A percentile compares a stretch with the other conserved stretches of the same genome.
These are phyloP conservation scores for Metarhizium anisopliae DNA, from an alignment of 2,329 filamentous ascomycete species.

Conservation along the genomic window DNA sequence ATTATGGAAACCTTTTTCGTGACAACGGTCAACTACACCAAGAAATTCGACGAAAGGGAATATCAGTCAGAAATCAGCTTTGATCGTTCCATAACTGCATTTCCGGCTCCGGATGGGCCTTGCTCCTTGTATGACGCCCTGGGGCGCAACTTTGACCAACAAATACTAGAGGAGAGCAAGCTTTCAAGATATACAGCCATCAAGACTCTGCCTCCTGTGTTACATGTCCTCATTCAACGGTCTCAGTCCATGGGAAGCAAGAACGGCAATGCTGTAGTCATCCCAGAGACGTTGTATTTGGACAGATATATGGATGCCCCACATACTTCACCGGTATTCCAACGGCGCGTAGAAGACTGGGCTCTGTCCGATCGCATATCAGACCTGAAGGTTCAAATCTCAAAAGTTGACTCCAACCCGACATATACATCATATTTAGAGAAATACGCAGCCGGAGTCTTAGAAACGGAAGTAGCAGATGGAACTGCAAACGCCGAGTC, in stretches of 20 bases:
- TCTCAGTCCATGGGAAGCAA: constrained; percentile 67
- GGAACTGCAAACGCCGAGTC: background rate
- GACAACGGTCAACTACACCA: constrained; percentile 50
- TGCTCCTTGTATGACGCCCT: constrained; percentile 75
- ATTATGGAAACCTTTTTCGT: constrained; percentile 65
- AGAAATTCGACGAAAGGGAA: constrained; percentile 36
- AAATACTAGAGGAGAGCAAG: constrained; percentile 60
- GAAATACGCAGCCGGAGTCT: constrained; percentile 15
- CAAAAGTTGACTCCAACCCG: constrained; percentile 16
- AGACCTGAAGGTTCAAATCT: constrained; percentile 35
- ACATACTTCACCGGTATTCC: constrained; percentile 50
- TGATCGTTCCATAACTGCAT: constrained; percentile 55
- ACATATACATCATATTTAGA: constrained; percentile 20
- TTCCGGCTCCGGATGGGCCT: constrained; percentile 37
- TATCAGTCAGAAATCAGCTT: constrained; percentile 40
- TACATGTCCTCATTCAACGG: constrained; percentile 85
- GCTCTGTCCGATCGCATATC: constrained; percentile 57
- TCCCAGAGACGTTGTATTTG: constrained; percentile 76
- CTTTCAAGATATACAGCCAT: constrained; percentile 61
- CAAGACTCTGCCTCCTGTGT: constrained; percentile 66
- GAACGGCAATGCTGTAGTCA: constrained; percentile 65
- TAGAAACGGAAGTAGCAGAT: constrained; percentile 5
- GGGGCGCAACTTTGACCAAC: constrained; percentile 75
- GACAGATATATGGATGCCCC: constrained; percentile 77
- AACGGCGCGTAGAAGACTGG: constrained; percentile 64